These are phyloP conservation scores for Xylariaceae sp. DNA, from an alignment of 2,329 filamentous ascomycete genomes.

Conservation along the genomic window DNA sequence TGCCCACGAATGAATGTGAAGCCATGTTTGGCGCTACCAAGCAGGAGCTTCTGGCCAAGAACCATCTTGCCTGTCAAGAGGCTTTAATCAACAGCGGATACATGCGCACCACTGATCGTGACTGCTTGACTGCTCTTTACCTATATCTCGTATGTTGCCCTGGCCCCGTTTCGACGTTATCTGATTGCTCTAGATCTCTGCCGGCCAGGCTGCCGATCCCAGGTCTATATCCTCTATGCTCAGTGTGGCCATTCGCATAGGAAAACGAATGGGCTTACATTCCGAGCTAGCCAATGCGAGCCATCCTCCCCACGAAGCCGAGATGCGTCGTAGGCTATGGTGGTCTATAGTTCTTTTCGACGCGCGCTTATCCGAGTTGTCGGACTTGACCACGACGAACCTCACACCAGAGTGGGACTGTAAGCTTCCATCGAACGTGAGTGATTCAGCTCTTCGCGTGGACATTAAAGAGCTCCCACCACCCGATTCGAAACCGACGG, in stretches of 20 bases:
- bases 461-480: constrained; percentile 38
- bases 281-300: constrained; percentile 38
- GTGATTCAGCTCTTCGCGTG: constrained; percentile 44
- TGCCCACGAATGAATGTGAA: constrained; percentile 43
- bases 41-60: constrained; percentile 36
- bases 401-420: constrained; percentile 42
- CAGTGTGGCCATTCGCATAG: constrained; percentile 55
- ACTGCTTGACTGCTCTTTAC: constrained; percentile 55
- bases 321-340: constrained; percentile 61
- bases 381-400: constrained; percentile 33
- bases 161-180: constrained; percentile 11
- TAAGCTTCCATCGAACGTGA: constrained; percentile 41
- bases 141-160: constrained; percentile 54
- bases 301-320: constrained; percentile 46
- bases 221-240: constrained; percentile 52
- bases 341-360: constrained; percentile 60
- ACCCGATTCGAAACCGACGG: constrained; percentile 33
- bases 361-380: constrained; percentile 52
- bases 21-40: constrained; percentile 41
- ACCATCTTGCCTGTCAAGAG: constrained; percentile 49
- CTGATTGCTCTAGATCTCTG: neutral
- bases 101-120: constrained; percentile 47
- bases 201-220: constrained; percentile 38
- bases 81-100: constrained; percentile 52
- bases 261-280: constrained; percentile 54